These are phyloP conservation scores for Aspergillus panamensis DNA, from an alignment of 495 filamentous ascomycete species.

Conservation along the genomic window DNA sequence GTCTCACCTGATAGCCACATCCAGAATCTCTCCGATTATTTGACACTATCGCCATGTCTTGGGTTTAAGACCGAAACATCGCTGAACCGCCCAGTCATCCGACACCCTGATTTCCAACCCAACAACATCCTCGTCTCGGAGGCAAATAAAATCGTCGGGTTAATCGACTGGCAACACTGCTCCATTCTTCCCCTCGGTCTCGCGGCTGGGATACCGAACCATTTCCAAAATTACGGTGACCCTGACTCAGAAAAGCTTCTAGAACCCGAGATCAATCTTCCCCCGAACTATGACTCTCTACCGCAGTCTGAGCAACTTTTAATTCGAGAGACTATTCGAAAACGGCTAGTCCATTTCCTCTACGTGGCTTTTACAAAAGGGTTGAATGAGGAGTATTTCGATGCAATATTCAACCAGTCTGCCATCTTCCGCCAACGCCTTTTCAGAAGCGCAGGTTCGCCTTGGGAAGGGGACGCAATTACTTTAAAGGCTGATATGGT, in stretches of 20 bases:
- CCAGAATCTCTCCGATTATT: slow-evolving; percentile 21
- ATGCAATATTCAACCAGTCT: slow-evolving; percentile 24
- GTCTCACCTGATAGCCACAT: slow-evolving; percentile 22
- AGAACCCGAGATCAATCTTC: slow-evolving; percentile 18
- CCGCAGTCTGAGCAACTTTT: slow-evolving; percentile 14
- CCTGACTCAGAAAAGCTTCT: slow-evolving; percentile 20
- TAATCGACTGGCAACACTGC: slow-evolving; percentile 36
- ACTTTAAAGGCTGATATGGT: slow-evolving; percentile 26
- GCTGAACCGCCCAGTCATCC: slow-evolving; percentile 27
- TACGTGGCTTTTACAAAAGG: slow-evolving; percentile 24
- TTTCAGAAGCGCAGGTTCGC: slow-evolving; percentile 19
- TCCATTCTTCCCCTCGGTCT: slow-evolving; percentile 30
- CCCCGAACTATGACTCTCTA: slow-evolving; percentile 20
- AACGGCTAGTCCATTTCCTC: slow-evolving; percentile 25
- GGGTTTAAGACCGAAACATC: slow-evolving; percentile 12
- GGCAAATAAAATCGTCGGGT: slow-evolving; percentile 23
- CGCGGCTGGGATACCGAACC: slow-evolving; percentile 29
- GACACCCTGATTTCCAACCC: slow-evolving; percentile 33
- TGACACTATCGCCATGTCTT: slow-evolving; percentile 17
- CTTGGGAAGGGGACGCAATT: slow-evolving; percentile 32
- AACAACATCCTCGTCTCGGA: slow-evolving; percentile 35
- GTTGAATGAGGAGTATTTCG: slow-evolving; percentile 26
- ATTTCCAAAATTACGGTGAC: slow-evolving; percentile 32
- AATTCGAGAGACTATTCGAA: slow-evolving; percentile 16
- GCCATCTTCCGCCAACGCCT: slow-evolving; percentile 26